Conservation (phyloP, 352 stramenopile genomes). For the Phytophthora multivora region DNA sequence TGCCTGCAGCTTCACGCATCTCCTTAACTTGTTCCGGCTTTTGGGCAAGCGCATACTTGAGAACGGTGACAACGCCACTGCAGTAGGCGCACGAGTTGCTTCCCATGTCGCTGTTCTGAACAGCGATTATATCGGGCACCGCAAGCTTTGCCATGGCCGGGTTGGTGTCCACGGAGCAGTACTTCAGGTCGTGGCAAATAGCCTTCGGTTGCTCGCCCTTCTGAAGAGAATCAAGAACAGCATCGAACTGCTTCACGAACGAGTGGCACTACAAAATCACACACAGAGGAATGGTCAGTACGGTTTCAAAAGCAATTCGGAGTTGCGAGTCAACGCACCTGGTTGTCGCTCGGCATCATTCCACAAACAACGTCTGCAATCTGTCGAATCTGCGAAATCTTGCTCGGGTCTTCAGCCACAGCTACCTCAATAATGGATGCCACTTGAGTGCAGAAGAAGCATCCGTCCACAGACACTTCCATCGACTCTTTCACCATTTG, state of each 20-base stretch:
- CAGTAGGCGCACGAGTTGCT: conserved; percentile 68
- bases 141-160: conserved; percentile 24
- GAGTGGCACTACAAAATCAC: conserved; percentile 55
- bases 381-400: conserved; percentile 65
- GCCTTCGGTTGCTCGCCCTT: conserved; percentile 63
- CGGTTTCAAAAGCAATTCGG: not conserved
- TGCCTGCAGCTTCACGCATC: conserved; percentile 62
- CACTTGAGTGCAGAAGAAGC: conserved; percentile 79
- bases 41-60: conserved; percentile 59
- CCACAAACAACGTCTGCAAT: conserved; percentile 68
- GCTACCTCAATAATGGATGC: conserved; percentile 56
- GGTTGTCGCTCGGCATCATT: conserved; percentile 57
- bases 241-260: conserved; percentile 63
- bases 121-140: conserved; percentile 16
- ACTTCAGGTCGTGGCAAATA: conserved; percentile 74
- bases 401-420: conserved; percentile 52
- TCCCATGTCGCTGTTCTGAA: conserved; percentile 7
- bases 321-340: conserved; percentile 40
- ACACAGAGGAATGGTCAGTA: conserved; percentile 9
- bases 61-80: conserved; percentile 61
- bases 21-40: conserved; percentile 67
- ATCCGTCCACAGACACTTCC: conserved; percentile 41
- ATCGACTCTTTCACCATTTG: conserved; percentile 45
- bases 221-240: conserved; percentile 65
- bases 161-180: conserved; percentile 38